phyloP scores from a whole-genome alignment of 495 filamentous ascomycete species.

The Usnea hakonensis region DNA sequence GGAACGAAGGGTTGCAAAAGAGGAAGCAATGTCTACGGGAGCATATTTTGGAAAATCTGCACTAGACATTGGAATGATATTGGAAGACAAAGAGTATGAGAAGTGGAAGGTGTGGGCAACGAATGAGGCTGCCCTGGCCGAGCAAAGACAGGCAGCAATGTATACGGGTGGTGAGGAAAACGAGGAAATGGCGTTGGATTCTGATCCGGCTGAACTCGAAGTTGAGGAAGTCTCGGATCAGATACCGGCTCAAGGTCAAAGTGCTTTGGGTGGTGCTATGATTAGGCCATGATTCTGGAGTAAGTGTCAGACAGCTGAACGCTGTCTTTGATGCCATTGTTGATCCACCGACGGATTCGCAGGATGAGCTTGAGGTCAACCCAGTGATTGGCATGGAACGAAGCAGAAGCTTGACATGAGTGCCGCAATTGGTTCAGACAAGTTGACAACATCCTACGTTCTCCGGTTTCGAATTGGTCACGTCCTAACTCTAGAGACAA shows the following conservation, averaged over 20 bases:
- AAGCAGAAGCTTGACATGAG: background rate
- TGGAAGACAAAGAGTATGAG: constrained; percentile 73
- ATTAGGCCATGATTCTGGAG: constrained; percentile 2
- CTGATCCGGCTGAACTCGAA: constrained; percentile 9
- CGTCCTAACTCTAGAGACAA: too few relatives aligned
- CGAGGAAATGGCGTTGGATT: constrained; percentile 15
- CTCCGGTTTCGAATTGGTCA: too few relatives aligned
- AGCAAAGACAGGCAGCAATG: constrained; percentile 37
- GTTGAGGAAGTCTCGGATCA: constrained; percentile 19
- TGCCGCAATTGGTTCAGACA: too few relatives aligned
- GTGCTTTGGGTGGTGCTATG: constrained; percentile 17
- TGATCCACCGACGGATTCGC: background rate
- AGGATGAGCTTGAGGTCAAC: background rate
- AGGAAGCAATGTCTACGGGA: constrained; percentile 80
- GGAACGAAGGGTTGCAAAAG: constrained; percentile 71
- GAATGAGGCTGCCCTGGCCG: constrained; percentile 39
- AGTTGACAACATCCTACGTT: too few relatives aligned
- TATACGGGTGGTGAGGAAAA: constrained; percentile 38
- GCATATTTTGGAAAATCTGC: constrained; percentile 74
- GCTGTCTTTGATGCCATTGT: background rate
- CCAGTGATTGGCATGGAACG: background rate
- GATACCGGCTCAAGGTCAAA: constrained; percentile 19
- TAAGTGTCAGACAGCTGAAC: background rate
- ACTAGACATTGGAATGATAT: constrained; percentile 67
- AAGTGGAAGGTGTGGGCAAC: constrained; percentile 76